Percentiles rank a stretch among this genome's conserved stretches.
These are phyloP conservation scores for Kluyveromyces nonfermentans DNA, from an alignment of 805 yeast genomes.

Conservation along the genomic window DNA sequence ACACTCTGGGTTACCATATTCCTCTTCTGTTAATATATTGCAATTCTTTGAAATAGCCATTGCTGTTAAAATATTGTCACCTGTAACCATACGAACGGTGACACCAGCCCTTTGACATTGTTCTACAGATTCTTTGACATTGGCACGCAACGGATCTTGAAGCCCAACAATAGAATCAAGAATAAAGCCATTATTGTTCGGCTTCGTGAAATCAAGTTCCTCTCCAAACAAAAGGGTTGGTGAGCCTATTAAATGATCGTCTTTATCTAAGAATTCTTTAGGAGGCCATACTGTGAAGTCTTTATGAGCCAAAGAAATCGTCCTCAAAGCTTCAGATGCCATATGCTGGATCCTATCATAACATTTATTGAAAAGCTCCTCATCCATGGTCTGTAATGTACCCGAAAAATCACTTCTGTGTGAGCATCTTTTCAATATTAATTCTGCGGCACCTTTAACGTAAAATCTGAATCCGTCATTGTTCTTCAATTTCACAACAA, in stretches of 20 bases:
- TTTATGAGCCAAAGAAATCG: conserved; percentile 78
- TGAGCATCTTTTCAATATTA: conserved; percentile 56
- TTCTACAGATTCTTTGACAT: conserved; percentile 81
- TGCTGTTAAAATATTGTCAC: conserved; percentile 90
- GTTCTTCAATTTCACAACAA: conserved; percentile 46
- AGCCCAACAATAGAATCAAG: conserved; percentile 81
- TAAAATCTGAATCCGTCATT: conserved; percentile 42
- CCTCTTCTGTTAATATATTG: conserved; percentile 50
- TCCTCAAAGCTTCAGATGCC: conserved; percentile 77
- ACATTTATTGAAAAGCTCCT: conserved; percentile 26
- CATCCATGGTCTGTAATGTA: conserved; percentile 19
- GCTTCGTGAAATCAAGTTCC: conserved; percentile 7
- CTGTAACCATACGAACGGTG: conserved; percentile 94
- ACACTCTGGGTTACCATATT: conserved; percentile 41
- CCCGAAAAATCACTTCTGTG: conserved; percentile 30
- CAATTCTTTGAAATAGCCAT: conserved; percentile 82
- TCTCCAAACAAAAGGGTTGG: conserved; percentile 34
- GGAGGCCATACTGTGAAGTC: conserved; percentile 76
- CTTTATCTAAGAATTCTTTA: conserved; percentile 29
- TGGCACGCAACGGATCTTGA: conserved; percentile 87
- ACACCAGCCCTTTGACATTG: conserved; percentile 90
- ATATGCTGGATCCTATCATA: conserved; percentile 40
- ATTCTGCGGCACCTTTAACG: conserved; percentile 93
- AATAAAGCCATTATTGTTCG: conserved; percentile 31
- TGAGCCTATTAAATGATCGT: conserved; percentile 34